A percentile compares a stretch with the other conserved stretches of the same genome.
Evolutionary conservation across 1,139 yeast genomes (phyloP).

Genomic region (Oligophagozyma castellii): DNA sequence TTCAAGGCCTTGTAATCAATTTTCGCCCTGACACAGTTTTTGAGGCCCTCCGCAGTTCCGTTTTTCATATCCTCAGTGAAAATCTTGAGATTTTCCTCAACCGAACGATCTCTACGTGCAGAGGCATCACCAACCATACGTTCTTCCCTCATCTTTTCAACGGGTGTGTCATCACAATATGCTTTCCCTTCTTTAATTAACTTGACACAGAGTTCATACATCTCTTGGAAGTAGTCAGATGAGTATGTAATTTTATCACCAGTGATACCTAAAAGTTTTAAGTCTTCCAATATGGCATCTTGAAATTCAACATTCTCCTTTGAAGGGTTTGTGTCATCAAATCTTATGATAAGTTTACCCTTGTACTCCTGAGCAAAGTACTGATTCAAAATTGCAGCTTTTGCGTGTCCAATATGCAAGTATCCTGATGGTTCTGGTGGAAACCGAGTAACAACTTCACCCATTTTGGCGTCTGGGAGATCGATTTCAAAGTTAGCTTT

Average conservation of each 20-base stretch:
- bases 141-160: conserved; percentile 92
- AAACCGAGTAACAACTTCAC: conserved; percentile 94
- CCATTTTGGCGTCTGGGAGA: conserved; percentile 77
- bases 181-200: conserved; percentile 92
- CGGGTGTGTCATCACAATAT: conserved; percentile 90
- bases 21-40: conserved; percentile 89
- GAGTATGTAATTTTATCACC: conserved; percentile 81
- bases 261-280: conserved; percentile 75
- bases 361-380: conserved; percentile 89
- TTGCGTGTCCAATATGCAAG: conserved; percentile 93
- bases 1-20: conserved; percentile 79
- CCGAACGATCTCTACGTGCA: conserved; percentile 75
- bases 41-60: conserved; percentile 82
- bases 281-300: conserved; percentile 83
- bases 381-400: conserved; percentile 90
- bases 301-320: conserved; percentile 90
- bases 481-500: conserved; percentile 91
- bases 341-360: conserved; percentile 88
- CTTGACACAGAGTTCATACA: conserved; percentile 75
- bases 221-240: conserved; percentile 78
- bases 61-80: conserved; percentile 85
- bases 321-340: conserved; percentile 94
- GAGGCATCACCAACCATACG: conserved; percentile 94
- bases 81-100: conserved; percentile 76
- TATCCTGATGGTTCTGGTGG: conserved; percentile 86